phyloP scores from a whole-genome alignment of 495 filamentous ascomycete species.

The Lepraria neglecta region DNA sequence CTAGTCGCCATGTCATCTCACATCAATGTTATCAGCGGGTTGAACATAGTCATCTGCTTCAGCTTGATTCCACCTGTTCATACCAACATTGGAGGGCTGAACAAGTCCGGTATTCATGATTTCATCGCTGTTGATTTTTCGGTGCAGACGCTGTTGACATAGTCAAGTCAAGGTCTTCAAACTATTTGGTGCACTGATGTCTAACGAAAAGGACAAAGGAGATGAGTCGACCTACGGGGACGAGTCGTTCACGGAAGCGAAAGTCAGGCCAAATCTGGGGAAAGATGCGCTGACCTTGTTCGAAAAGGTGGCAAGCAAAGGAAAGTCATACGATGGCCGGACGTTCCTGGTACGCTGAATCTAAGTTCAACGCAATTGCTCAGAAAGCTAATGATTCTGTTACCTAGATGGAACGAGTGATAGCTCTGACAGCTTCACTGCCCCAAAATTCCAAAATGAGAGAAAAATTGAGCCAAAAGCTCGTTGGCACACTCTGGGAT shows the following conservation, averaged over 20 bases:
- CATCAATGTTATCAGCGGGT: background rate
- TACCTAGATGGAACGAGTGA: background rate
- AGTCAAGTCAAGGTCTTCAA: background rate
- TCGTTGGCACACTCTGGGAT: slow-evolving; percentile 43
- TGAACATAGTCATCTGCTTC: background rate
- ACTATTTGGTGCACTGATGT: background rate
- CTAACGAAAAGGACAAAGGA: background rate
- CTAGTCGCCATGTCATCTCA: slow-evolving; percentile 1
- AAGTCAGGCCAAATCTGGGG: background rate
- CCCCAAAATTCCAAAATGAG: background rate
- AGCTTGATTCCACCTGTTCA: background rate
- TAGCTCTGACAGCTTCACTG: background rate
- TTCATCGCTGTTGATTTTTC: background rate
- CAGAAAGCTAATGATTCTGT: background rate
- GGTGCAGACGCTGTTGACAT: background rate
- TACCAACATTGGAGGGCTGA: background rate
- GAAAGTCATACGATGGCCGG: slow-evolving; percentile 7
- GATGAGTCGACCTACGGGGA: background rate
- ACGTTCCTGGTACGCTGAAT: background rate
- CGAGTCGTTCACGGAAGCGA: slow-evolving; percentile 5
- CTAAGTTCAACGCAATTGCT: background rate
- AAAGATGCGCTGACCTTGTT: slow-evolving; percentile 3
- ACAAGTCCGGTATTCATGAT: background rate
- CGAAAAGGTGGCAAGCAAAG: background rate
- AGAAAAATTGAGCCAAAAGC: background rate